Percentiles rank a stretch among this genome's conserved stretches.
Conservation (phyloP, 331 rosid species). For the Pyracantha coccinea region DNA sequence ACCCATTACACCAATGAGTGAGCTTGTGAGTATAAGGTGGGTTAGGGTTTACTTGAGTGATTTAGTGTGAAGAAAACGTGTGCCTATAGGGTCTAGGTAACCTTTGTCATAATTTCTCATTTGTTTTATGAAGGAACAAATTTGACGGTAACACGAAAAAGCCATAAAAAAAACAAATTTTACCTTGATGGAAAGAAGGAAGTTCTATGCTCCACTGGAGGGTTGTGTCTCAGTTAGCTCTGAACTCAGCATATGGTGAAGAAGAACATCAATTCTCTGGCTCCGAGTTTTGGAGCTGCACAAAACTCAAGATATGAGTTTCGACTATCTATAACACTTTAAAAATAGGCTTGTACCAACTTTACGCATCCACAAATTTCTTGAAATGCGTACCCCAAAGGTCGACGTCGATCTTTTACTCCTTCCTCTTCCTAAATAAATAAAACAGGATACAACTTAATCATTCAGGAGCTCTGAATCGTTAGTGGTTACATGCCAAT, state of each 20-base stretch:
- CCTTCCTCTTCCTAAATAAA: slow-evolving; percentile 42
- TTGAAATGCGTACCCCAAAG: slow-evolving; percentile 50
- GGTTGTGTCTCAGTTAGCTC: slow-evolving; percentile 47
- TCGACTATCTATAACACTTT: slow-evolving; percentile 1
- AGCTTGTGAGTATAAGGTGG: neutral
- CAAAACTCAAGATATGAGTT: slow-evolving; percentile 17
- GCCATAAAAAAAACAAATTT: neutral
- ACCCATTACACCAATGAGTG: neutral
- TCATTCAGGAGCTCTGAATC: slow-evolving; percentile 1
- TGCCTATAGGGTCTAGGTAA: neutral
- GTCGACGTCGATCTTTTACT: slow-evolving; percentile 35
- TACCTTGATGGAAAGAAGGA: slow-evolving; percentile 5
- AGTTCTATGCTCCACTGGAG: slow-evolving; percentile 25
- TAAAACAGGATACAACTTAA: slow-evolving; percentile 3
- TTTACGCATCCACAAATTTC: slow-evolving; percentile 4
- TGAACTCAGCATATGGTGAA: slow-evolving; percentile 92
- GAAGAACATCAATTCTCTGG: slow-evolving; percentile 82
- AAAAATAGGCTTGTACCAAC: neutral
- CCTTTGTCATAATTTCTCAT: neutral
- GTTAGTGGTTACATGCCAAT: neutral
- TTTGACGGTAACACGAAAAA: neutral
- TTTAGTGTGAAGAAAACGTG: neutral
- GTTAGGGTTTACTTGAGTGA: neutral
- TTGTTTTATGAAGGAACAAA: neutral
- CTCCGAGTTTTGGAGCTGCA: slow-evolving; percentile 77